phyloP scores from a whole-genome alignment of 164 flowering plant species.

The Chimonanthus salicifolius region DNA sequence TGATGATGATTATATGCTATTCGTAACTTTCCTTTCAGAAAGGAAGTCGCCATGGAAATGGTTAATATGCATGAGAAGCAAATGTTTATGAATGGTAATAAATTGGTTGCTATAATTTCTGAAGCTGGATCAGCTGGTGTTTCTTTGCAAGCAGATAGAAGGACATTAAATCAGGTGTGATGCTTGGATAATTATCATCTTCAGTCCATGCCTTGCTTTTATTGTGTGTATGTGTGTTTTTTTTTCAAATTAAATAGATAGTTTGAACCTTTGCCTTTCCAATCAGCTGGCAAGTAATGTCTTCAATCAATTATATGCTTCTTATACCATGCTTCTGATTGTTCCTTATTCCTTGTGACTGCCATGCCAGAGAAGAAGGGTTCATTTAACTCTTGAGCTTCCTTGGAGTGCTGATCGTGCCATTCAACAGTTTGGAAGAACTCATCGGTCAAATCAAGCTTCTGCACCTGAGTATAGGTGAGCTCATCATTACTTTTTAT shows the following conservation, averaged over 20 bases:
- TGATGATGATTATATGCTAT: neutral
- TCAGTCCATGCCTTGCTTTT: no score
- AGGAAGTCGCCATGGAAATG: slow-evolving; percentile 96
- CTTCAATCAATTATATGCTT: neutral
- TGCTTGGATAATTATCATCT: neutral
- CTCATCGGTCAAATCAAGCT: slow-evolving; percentile 97
- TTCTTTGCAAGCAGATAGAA: slow-evolving; percentile 94
- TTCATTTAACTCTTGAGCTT: slow-evolving; percentile 90
- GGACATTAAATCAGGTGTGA: slow-evolving; percentile 82
- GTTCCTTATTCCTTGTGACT: slow-evolving; percentile 1
- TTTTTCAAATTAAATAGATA: no score
- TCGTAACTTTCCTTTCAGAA: slow-evolving; percentile 37
- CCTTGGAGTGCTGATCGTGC: slow-evolving; percentile 99
- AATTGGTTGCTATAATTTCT: slow-evolving; percentile 86
- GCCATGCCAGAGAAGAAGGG: slow-evolving; percentile 77
- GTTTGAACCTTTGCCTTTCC: neutral
- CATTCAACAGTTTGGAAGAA: slow-evolving; percentile 98
- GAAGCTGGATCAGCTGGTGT: slow-evolving; percentile 99
- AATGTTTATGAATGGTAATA: slow-evolving; percentile 92
- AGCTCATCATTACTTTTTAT: neutral
- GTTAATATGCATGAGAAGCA: slow-evolving; percentile 98
- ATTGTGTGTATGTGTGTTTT: no score
- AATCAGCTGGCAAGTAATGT: neutral
- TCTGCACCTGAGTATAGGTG: slow-evolving; percentile 97
- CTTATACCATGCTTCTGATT: neutral